Evolutionary conservation across 108 stramenopile genomes (phyloP), one percentile per base, ranked within the genome.

Genomic region (Skeletonema marinoi): DNA sequence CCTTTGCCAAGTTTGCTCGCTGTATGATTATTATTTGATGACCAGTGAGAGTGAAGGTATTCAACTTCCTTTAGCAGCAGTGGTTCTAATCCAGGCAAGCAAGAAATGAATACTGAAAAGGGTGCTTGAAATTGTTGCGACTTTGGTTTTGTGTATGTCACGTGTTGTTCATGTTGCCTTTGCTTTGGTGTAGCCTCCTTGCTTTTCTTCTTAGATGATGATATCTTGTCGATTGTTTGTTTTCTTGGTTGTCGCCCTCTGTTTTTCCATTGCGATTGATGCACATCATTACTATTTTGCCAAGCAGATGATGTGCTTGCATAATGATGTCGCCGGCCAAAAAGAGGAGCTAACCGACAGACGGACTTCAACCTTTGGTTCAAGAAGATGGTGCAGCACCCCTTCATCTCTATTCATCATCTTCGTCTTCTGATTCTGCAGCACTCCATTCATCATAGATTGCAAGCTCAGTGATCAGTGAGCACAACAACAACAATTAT

Each of bases 21-120:
- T 33, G 33, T 67, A 39, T 16, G 16, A 33, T 67, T 32, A 12
- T 33, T 50, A n/a, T 44, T 39, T 35, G 7, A 16, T 10, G 31
- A 33, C 64, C 51, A 66, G 10, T 65, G 33, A 32, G 83, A 65
- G 6, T 64, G 82, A 32, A 93, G 73, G 36, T 78, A 74, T 39
- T 66, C 16, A 31, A 93, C 51, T 82, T 93, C 93, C 30, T 80
- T 19, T 9, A 59, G 62, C 29, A 91, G 67, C 16, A 90, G 25
- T 4, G 73, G 60, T 60, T 95, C 91, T 35, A 95, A 68, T 48
- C 92, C 92, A 31, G 91, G 91, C 16, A 89, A 86, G 62, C 91
- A 94, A 25, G 89, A 72, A 17, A 86, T 82, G 35, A 86, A 78
- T 29, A 80, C 33, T 54, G 78, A 78, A 60, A 78, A 71, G 11